Percentiles rank a stretch among this genome's conserved stretches.
Evolutionary conservation across 2,329 filamentous ascomycete genomes (phyloP).

Genomic region (Capronia epimyces): DNA sequence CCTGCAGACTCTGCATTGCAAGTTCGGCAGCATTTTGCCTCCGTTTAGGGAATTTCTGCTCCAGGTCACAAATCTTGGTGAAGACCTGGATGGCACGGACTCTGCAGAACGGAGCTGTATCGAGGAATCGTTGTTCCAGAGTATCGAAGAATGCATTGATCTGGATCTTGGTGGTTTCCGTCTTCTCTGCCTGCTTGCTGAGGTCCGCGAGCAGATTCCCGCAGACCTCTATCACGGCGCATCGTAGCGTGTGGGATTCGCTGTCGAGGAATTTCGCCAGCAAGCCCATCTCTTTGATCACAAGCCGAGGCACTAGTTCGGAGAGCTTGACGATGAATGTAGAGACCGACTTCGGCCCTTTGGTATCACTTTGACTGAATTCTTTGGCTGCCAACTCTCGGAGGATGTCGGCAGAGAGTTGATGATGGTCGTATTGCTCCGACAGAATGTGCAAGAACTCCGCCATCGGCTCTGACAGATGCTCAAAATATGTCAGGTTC

Average conservation of each 20-base stretch:
- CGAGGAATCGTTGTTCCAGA: conserved; percentile 88
- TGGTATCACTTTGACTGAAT: conserved; percentile 93
- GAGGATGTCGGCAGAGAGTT: conserved; percentile 87
- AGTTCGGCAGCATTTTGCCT: conserved; percentile 82
- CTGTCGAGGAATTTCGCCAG: conserved; percentile 92
- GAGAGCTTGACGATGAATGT: conserved; percentile 89
- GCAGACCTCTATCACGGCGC: conserved; percentile 91
- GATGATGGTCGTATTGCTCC: conserved; percentile 95
- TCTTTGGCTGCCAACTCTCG: conserved; percentile 95
- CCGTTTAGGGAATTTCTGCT: conserved; percentile 90
- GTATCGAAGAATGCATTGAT: conserved; percentile 97
- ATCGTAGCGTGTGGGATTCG: conserved; percentile 91
- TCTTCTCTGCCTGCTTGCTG: conserved; percentile 83
- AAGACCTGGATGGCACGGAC: conserved; percentile 91
- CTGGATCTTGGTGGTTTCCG: conserved; percentile 89
- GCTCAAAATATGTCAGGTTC: conserved; percentile 96
- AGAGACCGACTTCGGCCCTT: conserved; percentile 92
- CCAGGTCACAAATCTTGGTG: conserved; percentile 83
- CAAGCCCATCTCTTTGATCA: conserved; percentile 96
- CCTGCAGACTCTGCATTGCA: conserved; percentile 81
- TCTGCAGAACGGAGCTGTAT: conserved; percentile 93
- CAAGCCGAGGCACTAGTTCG: conserved; percentile 80
- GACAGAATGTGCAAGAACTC: conserved; percentile 94
- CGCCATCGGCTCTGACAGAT: conserved; percentile 97
- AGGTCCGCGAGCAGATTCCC: conserved; percentile 90